Conservation (phyloP, 441 rosid genomes). For the Syzygium syzygioides region DNA sequence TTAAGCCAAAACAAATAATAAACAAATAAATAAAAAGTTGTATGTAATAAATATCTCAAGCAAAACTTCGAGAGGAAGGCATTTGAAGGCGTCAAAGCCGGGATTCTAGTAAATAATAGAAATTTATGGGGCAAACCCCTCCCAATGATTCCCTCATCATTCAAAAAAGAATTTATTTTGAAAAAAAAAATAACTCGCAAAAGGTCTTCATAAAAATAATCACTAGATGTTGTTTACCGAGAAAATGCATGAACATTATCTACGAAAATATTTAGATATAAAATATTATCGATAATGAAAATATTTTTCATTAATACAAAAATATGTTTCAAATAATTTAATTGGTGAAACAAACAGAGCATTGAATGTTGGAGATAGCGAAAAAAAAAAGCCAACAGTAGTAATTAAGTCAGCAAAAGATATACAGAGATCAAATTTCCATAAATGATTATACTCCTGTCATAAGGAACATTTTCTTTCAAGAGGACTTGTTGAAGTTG, state of each 20-base stretch:
- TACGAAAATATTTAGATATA: neutral
- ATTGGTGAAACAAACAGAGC: neutral
- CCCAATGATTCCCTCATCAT: rapidly evolving
- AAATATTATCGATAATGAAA: rapidly evolving
- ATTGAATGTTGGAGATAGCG: too few species aligned
- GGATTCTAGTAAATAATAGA: neutral
- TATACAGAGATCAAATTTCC: neutral
- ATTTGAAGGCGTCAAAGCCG: neutral
- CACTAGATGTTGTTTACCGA: too few species aligned
- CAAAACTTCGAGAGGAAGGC: neutral
- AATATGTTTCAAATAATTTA: neutral
- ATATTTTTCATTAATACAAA: neutral
- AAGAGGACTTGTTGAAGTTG: neutral
- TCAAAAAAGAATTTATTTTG: neutral
- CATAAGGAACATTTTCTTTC: neutral
- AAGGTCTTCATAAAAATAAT: too few species aligned
- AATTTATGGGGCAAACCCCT: neutral
- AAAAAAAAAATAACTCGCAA: too few species aligned
- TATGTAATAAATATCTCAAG: neutral
- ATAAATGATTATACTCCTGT: neutral
- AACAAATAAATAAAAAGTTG: neutral
- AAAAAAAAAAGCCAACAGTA: neutral
- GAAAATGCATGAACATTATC: too few species aligned
- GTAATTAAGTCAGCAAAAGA: neutral
- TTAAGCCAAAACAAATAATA: neutral